phyloP scores from a whole-genome alignment of 2,329 filamentous ascomycete species.

The Chrysoporthe austroafricana region DNA sequence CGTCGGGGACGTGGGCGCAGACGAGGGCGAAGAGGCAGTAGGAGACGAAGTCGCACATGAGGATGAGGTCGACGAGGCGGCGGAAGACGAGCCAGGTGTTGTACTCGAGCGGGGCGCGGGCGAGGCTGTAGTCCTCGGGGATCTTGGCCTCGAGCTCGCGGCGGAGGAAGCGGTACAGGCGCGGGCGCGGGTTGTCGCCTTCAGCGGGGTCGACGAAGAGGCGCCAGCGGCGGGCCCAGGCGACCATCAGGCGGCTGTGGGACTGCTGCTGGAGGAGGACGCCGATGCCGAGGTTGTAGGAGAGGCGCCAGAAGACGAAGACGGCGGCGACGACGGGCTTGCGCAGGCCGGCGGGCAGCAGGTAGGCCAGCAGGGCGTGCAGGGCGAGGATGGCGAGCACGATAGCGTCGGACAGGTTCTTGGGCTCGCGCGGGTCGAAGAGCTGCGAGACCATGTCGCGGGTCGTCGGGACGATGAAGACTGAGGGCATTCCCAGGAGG shows the following conservation, averaged over 20 bases:
- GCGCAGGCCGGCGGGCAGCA: conserved; percentile 70
- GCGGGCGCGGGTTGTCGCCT: conserved; percentile 82
- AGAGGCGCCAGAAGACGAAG: conserved; percentile 90
- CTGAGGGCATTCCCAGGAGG: conserved; percentile 49
- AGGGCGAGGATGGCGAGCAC: conserved; percentile 78
- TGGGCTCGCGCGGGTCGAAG: conserved; percentile 90
- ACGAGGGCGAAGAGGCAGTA: conserved; percentile 96
- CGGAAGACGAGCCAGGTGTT: conserved; percentile 99
- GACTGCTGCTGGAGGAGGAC: conserved; percentile 88
- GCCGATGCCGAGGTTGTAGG: conserved; percentile 94
- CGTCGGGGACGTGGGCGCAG: conserved; percentile 74
- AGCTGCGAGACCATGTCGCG: conserved; percentile 99
- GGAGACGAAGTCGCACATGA: conserved; percentile 98
- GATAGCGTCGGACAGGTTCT: conserved; percentile 84
- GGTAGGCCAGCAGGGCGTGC: conserved; percentile 75
- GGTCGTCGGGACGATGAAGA: conserved; percentile 93
- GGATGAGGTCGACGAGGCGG: conserved; percentile 90
- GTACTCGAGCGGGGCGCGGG: conserved; percentile 93
- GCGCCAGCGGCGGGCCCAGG: conserved; percentile 83
- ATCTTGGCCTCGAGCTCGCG: conserved; percentile 94
- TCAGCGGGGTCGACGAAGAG: conserved; percentile 83
- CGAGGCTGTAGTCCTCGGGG: conserved; percentile 89
- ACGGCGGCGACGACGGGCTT: conserved; percentile 78
- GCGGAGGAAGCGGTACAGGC: conserved; percentile 83
- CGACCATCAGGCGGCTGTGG: conserved; percentile 80